Conservation (phyloP, 139 green algal species). For the Tetradesmus lagerheimii region DNA sequence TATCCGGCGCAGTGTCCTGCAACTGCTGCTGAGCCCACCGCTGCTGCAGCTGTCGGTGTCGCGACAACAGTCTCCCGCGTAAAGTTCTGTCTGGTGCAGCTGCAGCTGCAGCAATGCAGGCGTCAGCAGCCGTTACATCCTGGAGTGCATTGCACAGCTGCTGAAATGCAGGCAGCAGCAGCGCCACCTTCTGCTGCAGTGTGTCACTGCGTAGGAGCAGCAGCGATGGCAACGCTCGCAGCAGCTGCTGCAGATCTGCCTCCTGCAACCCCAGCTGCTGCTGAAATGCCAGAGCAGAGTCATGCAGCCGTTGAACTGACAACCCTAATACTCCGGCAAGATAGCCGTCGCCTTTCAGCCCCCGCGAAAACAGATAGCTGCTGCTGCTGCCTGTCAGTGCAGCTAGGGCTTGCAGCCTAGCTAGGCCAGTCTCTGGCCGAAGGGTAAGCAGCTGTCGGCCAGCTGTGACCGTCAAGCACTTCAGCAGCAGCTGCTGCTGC, state of each 20-base stretch:
- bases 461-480: not conserved
- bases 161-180: not conserved
- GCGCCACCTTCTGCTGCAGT: not conserved
- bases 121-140: not conserved
- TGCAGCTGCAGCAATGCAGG: not conserved
- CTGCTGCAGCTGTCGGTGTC: not conserved
- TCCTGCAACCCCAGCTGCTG: not conserved
- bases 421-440: not conserved
- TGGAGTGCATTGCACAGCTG: not conserved
- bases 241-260: not conserved
- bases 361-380: not conserved
- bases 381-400: not conserved
- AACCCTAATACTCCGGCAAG: not conserved
- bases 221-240: not conserved
- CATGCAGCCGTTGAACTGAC: not conserved
- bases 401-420: slow-evolving; percentile 11
- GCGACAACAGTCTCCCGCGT: no score
- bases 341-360: not conserved
- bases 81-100: not conserved
- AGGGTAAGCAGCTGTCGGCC: slow-evolving; percentile 9
- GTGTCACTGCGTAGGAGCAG: not conserved
- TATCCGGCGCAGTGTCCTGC: no score
- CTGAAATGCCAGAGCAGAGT: not conserved
- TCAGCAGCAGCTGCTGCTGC: not conserved
- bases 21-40: not conserved